Base-by-base conservation (phyloP, 352 stramenopile genomes). In the Globisporangium iwayamae region DNA sequence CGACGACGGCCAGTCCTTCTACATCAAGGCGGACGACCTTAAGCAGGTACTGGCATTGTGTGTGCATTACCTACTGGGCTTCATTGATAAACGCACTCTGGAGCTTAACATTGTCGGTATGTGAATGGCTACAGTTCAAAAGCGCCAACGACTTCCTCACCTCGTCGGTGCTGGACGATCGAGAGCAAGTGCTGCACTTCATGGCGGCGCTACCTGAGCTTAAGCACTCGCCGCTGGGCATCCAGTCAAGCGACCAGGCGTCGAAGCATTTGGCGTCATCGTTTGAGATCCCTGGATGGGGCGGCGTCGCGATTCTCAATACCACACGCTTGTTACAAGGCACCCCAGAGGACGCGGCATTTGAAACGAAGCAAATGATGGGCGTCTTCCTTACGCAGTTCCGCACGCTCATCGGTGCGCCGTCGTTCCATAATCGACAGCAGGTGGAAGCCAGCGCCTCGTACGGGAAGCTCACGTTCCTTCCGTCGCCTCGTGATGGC, bases 101-200 rank as follows among this genome's bases (percentile, higher is more conserved):
- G 30, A 18, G 5, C 20, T 34, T 30, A 13, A n/a, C 32, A 20
- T 1, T 47, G 32, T 51, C 25, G 25, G 25, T 13, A 32, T 28
- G 25, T 18, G 32, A 18, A 4, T 11, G 18, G 18, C 59, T 63
- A 2, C 65, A 93, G 84, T 93, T 93, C 50, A 92, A 92, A 45
- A 90, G 78, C 51, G 73, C 74, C 22, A 94, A 94, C 57, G 80
- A 92, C 53, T 92, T 86, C 46, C 60, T 91, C 11, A 78, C 76
- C 9, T 73, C 80, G 2, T 85, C 81, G 0, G 78, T 94, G 54
- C 69, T 92, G 30, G 73, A 75, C 1, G 85, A 94, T 63, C 64
- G 83, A 36, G 85, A 94, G 67, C 81, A 90, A 46, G 74, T 91
- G 60, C 65, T 94, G 8, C 81, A 90, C 55, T 92, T 94, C 38